Evolutionary conservation across 2,329 filamentous ascomycete species (phyloP), one percentile per base, ranked within the genome.

Genomic region (Rhexocercosporidium sp.): DNA sequence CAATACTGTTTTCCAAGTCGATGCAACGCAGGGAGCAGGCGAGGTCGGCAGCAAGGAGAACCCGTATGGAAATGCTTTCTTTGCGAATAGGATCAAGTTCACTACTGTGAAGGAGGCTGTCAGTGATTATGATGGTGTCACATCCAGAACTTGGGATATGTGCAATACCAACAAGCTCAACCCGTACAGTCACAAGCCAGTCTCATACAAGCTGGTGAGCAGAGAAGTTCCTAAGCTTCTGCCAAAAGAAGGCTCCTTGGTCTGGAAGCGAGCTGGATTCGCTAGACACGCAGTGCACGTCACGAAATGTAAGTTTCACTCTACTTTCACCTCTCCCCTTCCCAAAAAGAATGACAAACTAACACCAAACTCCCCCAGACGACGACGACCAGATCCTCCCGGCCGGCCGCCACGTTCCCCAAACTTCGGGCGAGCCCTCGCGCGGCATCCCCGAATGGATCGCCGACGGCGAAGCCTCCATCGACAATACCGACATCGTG

Each of bases 31-130:
- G 0, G 90, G 90, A 0, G 85, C 91, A 0, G 93, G 88, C 0
- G 90, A 91, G 5, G 90, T 95, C 0, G 94, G 94, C 41, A 94
- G 90, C 72, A 82, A 85, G 0, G 91, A 94, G 80, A 97, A 97
- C 82, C 90, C 84, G 69, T 94, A 97, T 79, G 94, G 94, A 62
- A 97, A 97, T 75, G 94, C 91, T 7, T 97, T 97, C 79, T 94
- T 91, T 74, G 92, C 92, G 3, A 90, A 92, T 80, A 92, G 92
- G 80, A 97, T 92, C 2, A 92, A 92, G 79, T 89, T 93, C 68
- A 86, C 83, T 7, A 97, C 90, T 0, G 87, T 90, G 3, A 84
- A 83, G 34, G 85, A 92, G 73, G 85, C 90, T 0, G 87, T 85
- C 78, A 92, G 91, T 14, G 91, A 97, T 77, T 97, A 97, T 79